Conservation (phyloP, 768 basidiomycete species). For the Macrolepiota fuliginosa region DNA sequence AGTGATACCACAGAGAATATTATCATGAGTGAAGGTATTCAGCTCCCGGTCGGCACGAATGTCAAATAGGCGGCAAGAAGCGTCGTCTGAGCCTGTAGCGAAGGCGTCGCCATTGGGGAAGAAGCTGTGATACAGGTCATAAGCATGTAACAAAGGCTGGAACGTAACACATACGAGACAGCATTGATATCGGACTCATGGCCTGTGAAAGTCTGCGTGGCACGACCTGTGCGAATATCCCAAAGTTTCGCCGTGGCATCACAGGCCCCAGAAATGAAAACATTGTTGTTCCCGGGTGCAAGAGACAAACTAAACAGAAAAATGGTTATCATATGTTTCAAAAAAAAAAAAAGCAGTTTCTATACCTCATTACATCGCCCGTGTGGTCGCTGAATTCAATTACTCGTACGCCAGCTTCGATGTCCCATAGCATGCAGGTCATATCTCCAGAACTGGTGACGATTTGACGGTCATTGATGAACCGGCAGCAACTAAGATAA, state of each 20-base stretch:
- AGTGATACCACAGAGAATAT: slow-evolving; percentile 98
- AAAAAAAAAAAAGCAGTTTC: slow-evolving; percentile 8
- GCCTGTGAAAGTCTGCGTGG: slow-evolving; percentile 97
- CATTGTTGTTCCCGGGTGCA: slow-evolving; percentile 79
- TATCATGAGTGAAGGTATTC: slow-evolving; percentile 97
- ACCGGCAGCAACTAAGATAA: slow-evolving; percentile 97
- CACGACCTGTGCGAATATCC: slow-evolving; percentile 97
- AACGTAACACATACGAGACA: slow-evolving; percentile 71
- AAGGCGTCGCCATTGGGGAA: slow-evolving; percentile 99
- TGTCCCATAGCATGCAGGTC: slow-evolving; percentile 99
- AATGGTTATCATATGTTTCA: slow-evolving; percentile 15
- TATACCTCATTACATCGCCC: slow-evolving; percentile 98
- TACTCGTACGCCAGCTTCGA: slow-evolving; percentile 95
- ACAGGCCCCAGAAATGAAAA: slow-evolving; percentile 99
- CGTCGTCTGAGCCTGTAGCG: slow-evolving; percentile 98
- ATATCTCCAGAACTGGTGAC: slow-evolving; percentile 98
- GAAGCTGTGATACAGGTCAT: slow-evolving; percentile 58
- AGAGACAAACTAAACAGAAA: slow-evolving; percentile 72
- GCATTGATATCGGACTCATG: slow-evolving; percentile 99
- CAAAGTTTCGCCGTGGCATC: slow-evolving; percentile 98
- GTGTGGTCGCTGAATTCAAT: slow-evolving; percentile 99
- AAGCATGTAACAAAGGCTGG: slow-evolving; percentile 11
- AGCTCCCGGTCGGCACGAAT: slow-evolving; percentile 97
- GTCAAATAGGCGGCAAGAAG: slow-evolving; percentile 96
- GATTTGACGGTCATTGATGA: slow-evolving; percentile 98